Conservation (phyloP, 2,329 filamentous ascomycete species). For the Pyrenophora seminiperda region DNA sequence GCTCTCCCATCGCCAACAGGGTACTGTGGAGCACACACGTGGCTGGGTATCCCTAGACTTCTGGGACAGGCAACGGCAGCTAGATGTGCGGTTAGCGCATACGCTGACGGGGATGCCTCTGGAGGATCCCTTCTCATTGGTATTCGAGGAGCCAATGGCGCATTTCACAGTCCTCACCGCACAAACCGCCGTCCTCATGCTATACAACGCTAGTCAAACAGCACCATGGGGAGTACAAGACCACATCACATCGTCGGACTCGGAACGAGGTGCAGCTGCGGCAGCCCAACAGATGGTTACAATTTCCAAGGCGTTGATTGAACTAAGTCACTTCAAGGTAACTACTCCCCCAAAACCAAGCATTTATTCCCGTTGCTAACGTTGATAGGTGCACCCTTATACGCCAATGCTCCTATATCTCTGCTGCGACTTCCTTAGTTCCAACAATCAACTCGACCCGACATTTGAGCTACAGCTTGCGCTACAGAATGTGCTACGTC, state of each 20-base stretch:
- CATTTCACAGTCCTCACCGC: not conserved
- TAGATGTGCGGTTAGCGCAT: not conserved
- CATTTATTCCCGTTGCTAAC: not conserved
- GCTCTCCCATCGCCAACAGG: not conserved
- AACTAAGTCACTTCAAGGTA: slow-evolving; percentile 2
- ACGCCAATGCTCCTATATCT: not conserved
- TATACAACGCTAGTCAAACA: not conserved
- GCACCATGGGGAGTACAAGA: not conserved
- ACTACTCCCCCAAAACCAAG: not conserved
- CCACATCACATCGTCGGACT: not conserved
- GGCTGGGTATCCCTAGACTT: not conserved
- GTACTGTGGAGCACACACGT: not conserved
- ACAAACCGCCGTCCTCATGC: not conserved
- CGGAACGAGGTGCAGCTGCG: not conserved
- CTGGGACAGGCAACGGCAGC: slow-evolving; percentile 1
- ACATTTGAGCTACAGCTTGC: not conserved
- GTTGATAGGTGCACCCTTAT: not conserved
- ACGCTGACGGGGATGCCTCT: not conserved
- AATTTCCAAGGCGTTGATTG: not conserved
- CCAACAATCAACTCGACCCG: not conserved
- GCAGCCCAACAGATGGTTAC: not conserved
- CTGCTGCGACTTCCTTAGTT: not conserved
- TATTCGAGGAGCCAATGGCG: not conserved
- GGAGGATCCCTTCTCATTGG: not conserved
- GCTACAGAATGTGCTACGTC: not conserved